Conservation (phyloP, 2,329 filamentous ascomycete species). For the Paraphaeosphaeria sporulosa region DNA sequence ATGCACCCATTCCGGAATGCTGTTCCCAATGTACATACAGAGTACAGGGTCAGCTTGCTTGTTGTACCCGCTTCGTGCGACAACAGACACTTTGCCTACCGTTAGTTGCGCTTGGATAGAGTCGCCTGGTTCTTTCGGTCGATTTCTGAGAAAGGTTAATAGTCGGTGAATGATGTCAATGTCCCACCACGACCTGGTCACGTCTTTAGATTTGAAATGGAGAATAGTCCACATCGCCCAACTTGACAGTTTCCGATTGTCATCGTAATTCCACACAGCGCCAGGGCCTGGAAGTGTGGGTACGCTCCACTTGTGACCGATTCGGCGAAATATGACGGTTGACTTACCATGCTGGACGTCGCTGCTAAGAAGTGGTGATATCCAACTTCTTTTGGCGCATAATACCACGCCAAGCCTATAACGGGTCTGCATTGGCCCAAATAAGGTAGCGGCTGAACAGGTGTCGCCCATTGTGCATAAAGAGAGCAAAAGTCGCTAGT, state of each 20-base stretch:
- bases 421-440: neutral
- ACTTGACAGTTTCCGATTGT: slow-evolving; percentile 1
- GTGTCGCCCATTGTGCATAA: too few relatives aligned
- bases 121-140: neutral
- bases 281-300: neutral
- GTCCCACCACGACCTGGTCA: neutral
- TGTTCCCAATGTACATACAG: neutral
- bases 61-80: neutral
- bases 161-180: neutral
- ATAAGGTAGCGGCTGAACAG: neutral
- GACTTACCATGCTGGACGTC: neutral
- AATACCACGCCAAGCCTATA: neutral
- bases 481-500: neutral
- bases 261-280: neutral
- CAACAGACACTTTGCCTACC: neutral
- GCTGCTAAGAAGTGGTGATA: neutral
- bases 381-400: neutral
- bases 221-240: neutral
- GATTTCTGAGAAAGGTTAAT: neutral
- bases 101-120: neutral
- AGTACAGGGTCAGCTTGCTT: neutral
- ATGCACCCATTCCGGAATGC: neutral
- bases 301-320: neutral
- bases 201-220: neutral
- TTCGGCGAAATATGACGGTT: neutral